A percentile compares a stretch with the other conserved stretches of the same genome.
phyloP scores from a whole-genome alignment of 1,139 yeast species.

The Yarrowia galli region DNA sequence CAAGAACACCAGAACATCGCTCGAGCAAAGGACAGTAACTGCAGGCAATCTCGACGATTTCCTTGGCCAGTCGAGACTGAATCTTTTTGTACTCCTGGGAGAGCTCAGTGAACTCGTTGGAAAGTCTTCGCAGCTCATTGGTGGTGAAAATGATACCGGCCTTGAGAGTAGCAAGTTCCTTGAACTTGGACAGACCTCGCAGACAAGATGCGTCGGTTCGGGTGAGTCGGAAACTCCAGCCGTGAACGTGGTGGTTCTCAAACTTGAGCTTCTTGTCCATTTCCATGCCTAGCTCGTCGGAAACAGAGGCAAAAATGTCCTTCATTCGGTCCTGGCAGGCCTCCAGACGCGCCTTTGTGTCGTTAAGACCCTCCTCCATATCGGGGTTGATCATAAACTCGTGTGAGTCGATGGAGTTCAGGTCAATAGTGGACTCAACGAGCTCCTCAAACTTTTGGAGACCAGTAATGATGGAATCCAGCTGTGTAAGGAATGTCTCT shows the following conservation, averaged over 20 bases:
- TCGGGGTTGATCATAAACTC: slow-evolving; percentile 89
- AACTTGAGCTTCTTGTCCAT: slow-evolving; percentile 85
- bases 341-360: slow-evolving; percentile 61
- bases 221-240: slow-evolving; percentile 93
- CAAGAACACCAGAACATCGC: slow-evolving; percentile 66
- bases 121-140: slow-evolving; percentile 62
- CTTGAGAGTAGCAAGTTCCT: slow-evolving; percentile 87
- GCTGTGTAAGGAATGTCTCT: slow-evolving; percentile 64
- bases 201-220: slow-evolving; percentile 85
- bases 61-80: slow-evolving; percentile 79
- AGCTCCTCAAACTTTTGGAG: slow-evolving; percentile 78
- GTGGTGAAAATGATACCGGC: slow-evolving; percentile 95
- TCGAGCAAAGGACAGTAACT: slow-evolving; percentile 83
- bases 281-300: slow-evolving; percentile 79
- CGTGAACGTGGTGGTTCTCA: slow-evolving; percentile 84
- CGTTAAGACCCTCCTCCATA: slow-evolving; percentile 77
- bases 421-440: slow-evolving; percentile 90
- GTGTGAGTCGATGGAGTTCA: slow-evolving; percentile 76
- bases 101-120: slow-evolving; percentile 64
- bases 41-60: slow-evolving; percentile 77
- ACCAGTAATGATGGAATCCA: slow-evolving; percentile 58
- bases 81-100: slow-evolving; percentile 73
- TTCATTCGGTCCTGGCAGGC: slow-evolving; percentile 56
- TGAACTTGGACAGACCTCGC: slow-evolving; percentile 66
- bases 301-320: slow-evolving; percentile 62